phyloP scores from a whole-genome alignment of 75 land plant genomes.

The Sequoia sempervirens region DNA sequence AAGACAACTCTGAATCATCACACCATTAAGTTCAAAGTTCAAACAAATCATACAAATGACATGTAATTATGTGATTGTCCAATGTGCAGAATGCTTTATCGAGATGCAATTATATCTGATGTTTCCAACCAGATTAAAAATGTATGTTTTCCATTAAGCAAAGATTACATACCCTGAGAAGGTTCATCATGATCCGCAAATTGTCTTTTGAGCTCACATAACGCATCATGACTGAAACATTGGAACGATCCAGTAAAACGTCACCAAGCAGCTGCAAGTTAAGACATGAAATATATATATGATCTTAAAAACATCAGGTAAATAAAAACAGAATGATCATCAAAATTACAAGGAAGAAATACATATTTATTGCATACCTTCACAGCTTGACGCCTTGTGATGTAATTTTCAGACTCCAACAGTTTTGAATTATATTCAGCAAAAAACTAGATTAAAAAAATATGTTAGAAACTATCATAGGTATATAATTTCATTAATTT shows the following conservation, averaged over 20 bases:
- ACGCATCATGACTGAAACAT: slow-evolving; percentile 73
- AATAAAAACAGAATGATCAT: neutral
- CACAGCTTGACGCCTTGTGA: slow-evolving; percentile 90
- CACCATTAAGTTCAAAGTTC: neutral
- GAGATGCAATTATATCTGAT: neutral
- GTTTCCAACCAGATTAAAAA: neutral
- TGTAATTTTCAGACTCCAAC: slow-evolving; percentile 81
- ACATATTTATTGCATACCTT: slow-evolving; percentile 43
- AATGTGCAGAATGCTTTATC: neutral
- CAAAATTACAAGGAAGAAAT: neutral
- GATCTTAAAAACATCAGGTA: neutral
- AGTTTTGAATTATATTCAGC: slow-evolving; percentile 82
- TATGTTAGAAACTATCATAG: neutral
- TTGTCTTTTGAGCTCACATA: slow-evolving; percentile 96
- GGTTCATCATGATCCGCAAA: slow-evolving; percentile 91
- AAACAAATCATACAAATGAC: neutral
- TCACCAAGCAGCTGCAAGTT: slow-evolving; percentile 80
- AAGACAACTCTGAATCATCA: neutral
- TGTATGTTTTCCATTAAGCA: neutral
- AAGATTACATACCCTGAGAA: slow-evolving; percentile 58
- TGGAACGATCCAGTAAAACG: slow-evolving; percentile 85
- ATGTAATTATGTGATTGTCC: neutral
- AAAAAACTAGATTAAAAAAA: slow-evolving; percentile 61
- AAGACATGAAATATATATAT: neutral
- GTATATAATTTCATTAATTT: neutral